Conservation (phyloP, 2,329 filamentous ascomycete genomes). For the Aspergillus tubingensis region DNA sequence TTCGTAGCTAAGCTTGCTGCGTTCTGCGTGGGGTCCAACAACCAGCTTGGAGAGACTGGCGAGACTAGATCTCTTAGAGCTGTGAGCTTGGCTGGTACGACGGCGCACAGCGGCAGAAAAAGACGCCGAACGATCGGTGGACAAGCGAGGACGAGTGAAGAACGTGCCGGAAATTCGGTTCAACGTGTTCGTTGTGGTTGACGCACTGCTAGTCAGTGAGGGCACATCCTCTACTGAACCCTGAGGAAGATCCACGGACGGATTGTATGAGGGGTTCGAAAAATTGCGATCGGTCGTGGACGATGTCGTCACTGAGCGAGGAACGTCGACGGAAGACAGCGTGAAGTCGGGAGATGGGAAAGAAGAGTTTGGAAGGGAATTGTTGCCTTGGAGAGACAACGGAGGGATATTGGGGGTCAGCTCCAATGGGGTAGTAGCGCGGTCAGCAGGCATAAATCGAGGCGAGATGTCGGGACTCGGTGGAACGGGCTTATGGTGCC, state of each 20-base stretch:
- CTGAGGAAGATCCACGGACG: conserved; percentile 41
- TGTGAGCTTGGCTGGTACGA: conserved; percentile 42
- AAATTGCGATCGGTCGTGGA: conserved; percentile 46
- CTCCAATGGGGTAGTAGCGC: conserved; percentile 46
- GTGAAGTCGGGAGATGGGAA: conserved; percentile 49
- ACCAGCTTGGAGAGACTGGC: conserved; percentile 53
- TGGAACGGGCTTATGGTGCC: conserved; percentile 25
- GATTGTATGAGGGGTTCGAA: conserved; percentile 39
- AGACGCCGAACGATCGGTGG: conserved; percentile 48
- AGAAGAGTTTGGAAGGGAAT: conserved; percentile 42
- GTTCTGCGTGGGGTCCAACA: conserved; percentile 46
- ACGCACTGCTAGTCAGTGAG: conserved; percentile 52
- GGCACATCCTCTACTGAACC: conserved; percentile 53
- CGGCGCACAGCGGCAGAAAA: conserved; percentile 44
- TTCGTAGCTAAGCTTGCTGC: conserved; percentile 48
- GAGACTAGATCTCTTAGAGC: conserved; percentile 50
- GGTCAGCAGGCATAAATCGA: conserved; percentile 38
- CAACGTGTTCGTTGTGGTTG: conserved; percentile 47
- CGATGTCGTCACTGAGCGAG: conserved; percentile 44
- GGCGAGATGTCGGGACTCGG: conserved; percentile 41
- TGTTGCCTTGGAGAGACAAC: conserved; percentile 41
- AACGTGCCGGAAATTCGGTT: conserved; percentile 48
- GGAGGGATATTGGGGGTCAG: conserved; percentile 42
- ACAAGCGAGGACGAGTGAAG: conserved; percentile 42
- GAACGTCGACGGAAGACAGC: conserved; percentile 43